phyloP scores from a whole-genome alignment of 2,329 filamentous ascomycete genomes.

The Venturia aucupariae region DNA sequence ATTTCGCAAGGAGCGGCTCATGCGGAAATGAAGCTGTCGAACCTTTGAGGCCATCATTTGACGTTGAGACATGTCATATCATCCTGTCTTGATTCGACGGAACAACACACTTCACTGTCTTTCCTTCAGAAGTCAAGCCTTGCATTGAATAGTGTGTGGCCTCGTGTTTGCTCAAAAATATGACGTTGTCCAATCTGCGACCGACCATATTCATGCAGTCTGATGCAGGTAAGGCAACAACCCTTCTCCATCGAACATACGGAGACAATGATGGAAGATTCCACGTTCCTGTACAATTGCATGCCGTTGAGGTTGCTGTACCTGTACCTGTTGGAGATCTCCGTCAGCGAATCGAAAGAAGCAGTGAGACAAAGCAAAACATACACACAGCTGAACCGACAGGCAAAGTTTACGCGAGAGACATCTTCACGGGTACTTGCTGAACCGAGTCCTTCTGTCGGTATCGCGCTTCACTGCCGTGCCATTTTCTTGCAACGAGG shows the following conservation, averaged over 20 bases:
- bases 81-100: not conserved
- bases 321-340: not conserved
- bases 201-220: not conserved
- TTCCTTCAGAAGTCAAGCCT: no score
- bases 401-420: not conserved
- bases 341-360: not conserved
- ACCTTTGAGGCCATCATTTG: not conserved
- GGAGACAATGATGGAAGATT: not conserved
- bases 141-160: not conserved
- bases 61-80: not conserved
- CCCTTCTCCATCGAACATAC: not conserved
- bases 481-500: not conserved
- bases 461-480: not conserved
- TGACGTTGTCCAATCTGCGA: not conserved
- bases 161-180: not conserved
- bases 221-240: not conserved
- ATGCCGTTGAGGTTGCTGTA: no score
- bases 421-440: not conserved
- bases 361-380: conserved; percentile 5
- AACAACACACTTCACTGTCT: not conserved
- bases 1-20: not conserved
- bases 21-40: not conserved
- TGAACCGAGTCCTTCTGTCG: not conserved
- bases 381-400: not conserved
- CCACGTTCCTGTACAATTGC: not conserved